Evolutionary conservation across 169 alveolate species (phyloP).

Genomic region (Eimeria sp.): DNA sequence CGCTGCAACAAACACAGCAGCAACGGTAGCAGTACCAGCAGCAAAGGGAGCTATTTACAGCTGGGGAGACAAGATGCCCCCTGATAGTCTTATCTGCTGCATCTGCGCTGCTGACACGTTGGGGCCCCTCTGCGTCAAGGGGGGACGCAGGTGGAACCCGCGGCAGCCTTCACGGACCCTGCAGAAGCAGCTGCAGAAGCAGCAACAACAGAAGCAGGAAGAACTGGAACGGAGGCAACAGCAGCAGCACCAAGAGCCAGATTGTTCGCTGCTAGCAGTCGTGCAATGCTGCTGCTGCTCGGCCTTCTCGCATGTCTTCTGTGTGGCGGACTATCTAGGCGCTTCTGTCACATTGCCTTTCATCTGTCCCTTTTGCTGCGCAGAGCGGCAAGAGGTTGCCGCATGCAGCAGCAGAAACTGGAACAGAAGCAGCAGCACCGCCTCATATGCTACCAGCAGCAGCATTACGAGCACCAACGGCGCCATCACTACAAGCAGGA

Average conservation of each 20-base stretch:
- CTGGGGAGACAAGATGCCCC: conserved; percentile 23
- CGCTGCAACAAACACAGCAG: not conserved
- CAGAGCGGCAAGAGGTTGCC: not conserved
- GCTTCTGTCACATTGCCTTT: not conserved
- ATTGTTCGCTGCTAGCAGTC: conserved; percentile 34
- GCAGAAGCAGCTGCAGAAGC: not conserved
- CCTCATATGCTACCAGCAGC: not conserved
- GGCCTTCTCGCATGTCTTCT: conserved; percentile 39
- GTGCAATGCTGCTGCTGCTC: conserved; percentile 62
- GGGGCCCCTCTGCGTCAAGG: conserved; percentile 27
- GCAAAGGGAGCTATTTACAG: not conserved
- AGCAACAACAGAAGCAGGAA: conserved; percentile 5
- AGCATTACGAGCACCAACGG: conserved; percentile 4
- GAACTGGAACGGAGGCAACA: not conserved
- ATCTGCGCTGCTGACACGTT: conserved; percentile 19
- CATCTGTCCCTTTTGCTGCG: conserved; percentile 71
- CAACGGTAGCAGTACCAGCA: conserved; percentile 14
- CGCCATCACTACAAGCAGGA: not conserved
- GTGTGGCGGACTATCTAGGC: conserved; percentile 8
- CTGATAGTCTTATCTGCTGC: conserved; percentile 33
- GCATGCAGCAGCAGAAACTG: conserved; percentile 16
- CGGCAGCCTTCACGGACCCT: not conserved
- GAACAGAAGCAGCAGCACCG: not conserved
- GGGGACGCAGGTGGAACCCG: conserved; percentile 17
- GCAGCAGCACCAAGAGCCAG: not conserved